phyloP scores from a whole-genome alignment of 2,329 filamentous ascomycete species.

The Aspergillus tanneri region DNA sequence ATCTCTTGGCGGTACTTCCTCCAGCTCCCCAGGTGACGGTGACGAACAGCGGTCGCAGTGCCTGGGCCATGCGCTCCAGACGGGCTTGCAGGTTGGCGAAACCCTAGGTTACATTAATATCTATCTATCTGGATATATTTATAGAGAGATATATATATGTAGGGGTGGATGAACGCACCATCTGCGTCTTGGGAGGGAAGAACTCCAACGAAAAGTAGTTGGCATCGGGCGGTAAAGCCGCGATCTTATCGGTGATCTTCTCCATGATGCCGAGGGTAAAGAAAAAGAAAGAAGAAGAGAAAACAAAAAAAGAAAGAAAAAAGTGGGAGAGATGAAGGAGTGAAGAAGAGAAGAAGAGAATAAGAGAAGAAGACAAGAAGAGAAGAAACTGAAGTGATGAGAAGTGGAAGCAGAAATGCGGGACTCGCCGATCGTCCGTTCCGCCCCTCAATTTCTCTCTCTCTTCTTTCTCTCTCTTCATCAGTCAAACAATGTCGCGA shows the following conservation, averaged over 20 bases:
- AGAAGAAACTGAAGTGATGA: neutral
- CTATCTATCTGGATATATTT: conserved; percentile 24
- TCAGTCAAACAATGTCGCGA: no score
- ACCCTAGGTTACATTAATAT: conserved; percentile 56
- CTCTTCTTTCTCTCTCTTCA: neutral
- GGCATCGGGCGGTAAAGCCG: conserved; percentile 75
- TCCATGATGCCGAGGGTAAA: conserved; percentile 56
- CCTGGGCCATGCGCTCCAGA: conserved; percentile 90
- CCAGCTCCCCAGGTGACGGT: conserved; percentile 98
- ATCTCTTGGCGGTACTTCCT: conserved; percentile 86
- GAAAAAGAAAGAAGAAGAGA: conserved; percentile 18
- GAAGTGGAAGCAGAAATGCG: no score
- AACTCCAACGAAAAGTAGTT: conserved; percentile 97
- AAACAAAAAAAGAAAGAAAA: conserved; percentile 20
- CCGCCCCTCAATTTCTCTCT: no score
- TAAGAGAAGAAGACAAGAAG: conserved; percentile 1
- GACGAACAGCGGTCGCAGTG: conserved; percentile 87
- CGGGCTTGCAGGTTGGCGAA: conserved; percentile 91
- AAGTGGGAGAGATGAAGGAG: conserved; percentile 21
- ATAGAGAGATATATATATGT: conserved; percentile 7
- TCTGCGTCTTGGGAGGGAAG: conserved; percentile 96
- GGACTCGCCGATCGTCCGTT: no score
- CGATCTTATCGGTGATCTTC: conserved; percentile 94
- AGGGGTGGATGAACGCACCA: conserved; percentile 53
- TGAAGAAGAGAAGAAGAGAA: conserved; percentile 14